Evolutionary conservation across 768 basidiomycete species (phyloP), one percentile per base, ranked within the genome.

Genomic region (Hydnum rufescens): DNA sequence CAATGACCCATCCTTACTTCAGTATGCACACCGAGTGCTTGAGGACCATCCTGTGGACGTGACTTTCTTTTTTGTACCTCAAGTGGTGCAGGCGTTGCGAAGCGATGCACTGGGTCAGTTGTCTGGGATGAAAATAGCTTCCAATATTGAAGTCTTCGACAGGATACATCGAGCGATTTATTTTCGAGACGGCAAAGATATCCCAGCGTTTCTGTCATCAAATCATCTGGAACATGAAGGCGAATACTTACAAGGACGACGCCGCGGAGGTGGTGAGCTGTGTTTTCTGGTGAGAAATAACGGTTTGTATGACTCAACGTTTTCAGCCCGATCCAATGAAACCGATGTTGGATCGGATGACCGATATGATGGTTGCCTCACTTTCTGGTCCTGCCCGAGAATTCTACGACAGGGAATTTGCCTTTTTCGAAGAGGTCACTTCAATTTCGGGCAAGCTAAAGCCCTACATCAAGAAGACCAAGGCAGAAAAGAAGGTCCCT

Each of bases 191-290:
- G 0, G 82, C 93, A 4, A 93, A 87, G 67, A 88, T 97, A 51
- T 97, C 93, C 1, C 92, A 93, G 63, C 66, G 89, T 23, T 99
- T 99, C 69, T 99, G 95, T 62, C 95, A 99, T 63, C 95, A 99
- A 68, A 97, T 97, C 57, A 87, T 99, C 56, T 99, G 95, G 95
- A 99, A 97, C 64, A 97, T 97, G 95, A 93, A 93, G 61, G 95
- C 95, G 3, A 99, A 99, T 61, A 89, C 85, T 56, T 95, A 78
- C 64, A 87, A 83, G 60, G 93, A 90, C 60, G 95, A 97, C 60
- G 69, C 72, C 4, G 87, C 78, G 13, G 90, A 92, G 64, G 71
- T 83, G 54, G 88, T 85, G 60, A 49, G 76, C 69, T 39, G 19
- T 39, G 8, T 8, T 39, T 19, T 19, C 8, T 39, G 8, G 19